Evolutionary conservation across 306 rosid genomes (phyloP).

Genomic region (Argentina anserina): DNA sequence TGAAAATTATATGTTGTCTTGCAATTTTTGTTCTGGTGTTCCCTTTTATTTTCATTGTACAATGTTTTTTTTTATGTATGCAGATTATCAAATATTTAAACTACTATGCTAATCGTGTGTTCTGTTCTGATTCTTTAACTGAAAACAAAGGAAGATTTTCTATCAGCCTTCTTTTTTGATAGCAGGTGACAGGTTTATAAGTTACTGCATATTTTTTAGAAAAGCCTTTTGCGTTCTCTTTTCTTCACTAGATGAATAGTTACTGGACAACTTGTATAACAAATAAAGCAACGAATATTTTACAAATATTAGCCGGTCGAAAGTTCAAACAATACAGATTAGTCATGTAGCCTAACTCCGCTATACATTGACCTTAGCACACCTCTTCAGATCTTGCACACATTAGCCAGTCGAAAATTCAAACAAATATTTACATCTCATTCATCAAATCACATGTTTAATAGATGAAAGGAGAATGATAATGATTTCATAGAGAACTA

Average conservation of each 20-base stretch:
- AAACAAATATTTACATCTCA: constrained; percentile 35
- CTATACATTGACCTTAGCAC: constrained; percentile 17
- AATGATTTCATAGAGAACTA: background rate
- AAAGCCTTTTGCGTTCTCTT: background rate
- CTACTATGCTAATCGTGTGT: background rate
- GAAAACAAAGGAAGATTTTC: background rate
- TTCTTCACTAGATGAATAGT: background rate
- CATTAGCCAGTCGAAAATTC: background rate
- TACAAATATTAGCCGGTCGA: background rate
- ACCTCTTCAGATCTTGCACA: constrained; percentile 13
- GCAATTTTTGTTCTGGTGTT: background rate
- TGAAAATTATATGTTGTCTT: background rate
- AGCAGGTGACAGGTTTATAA: background rate
- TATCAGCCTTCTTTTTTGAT: background rate
- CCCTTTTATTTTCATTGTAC: too few species aligned
- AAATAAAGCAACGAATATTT: background rate
- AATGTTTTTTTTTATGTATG: background rate
- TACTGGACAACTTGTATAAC: background rate
- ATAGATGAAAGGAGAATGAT: constrained; percentile 9
- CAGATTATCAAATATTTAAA: too few species aligned
- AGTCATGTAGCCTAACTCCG: background rate
- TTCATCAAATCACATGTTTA: constrained; percentile 11
- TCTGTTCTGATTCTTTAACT: background rate
- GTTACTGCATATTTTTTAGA: too few species aligned
- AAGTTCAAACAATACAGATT: background rate